Conservation (phyloP, 257 asterid species). For the Solanum tacnaense region DNA sequence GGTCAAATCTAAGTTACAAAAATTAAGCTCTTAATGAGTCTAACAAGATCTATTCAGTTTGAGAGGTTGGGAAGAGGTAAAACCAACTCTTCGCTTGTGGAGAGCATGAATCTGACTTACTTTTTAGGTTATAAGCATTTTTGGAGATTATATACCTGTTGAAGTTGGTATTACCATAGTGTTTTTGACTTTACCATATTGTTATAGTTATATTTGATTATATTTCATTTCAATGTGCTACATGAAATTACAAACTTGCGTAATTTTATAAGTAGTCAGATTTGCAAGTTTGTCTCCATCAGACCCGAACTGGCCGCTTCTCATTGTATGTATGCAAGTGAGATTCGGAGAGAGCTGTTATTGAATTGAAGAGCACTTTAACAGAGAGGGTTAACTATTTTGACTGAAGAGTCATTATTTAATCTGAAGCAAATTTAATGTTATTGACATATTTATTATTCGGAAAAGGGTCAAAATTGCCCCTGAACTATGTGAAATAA, state of each 20-base stretch:
- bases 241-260: neutral
- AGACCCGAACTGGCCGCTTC: neutral
- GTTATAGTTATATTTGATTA: neutral
- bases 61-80: neutral
- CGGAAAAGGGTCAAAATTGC: too few relatives aligned
- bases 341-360: neutral
- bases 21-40: slow-evolving; percentile 24
- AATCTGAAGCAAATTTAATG: neutral
- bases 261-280: neutral
- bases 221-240: neutral
- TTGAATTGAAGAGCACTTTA: neutral
- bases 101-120: neutral
- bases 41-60: neutral
- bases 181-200: neutral
- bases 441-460: neutral
- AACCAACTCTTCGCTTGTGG: neutral
- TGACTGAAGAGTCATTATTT: neutral
- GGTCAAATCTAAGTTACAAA: slow-evolving; percentile 47
- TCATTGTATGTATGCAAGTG: neutral
- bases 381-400: neutral
- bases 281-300: neutral
- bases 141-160: neutral
- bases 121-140: neutral
- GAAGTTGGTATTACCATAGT: neutral
- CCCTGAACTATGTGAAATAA: too few relatives aligned